phyloP scores from a whole-genome alignment of 2,329 filamentous ascomycete genomes.

The Beauveria medogensis region DNA sequence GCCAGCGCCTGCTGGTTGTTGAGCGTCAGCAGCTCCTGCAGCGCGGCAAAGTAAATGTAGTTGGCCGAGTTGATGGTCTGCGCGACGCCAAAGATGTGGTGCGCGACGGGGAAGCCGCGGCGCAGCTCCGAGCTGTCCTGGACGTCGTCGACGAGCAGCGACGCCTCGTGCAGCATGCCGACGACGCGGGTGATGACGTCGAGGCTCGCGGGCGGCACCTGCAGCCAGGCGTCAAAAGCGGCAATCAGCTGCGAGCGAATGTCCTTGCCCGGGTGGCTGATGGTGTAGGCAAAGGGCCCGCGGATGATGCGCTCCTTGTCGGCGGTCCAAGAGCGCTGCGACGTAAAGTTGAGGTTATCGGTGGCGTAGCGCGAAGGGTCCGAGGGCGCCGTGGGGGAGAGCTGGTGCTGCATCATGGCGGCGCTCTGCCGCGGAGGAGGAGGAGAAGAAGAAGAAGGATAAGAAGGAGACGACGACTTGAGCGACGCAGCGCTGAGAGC shows the following conservation, averaged over 20 bases:
- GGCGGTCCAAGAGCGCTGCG: conserved; percentile 52
- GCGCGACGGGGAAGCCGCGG: conserved; percentile 72
- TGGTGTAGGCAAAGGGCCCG: conserved; percentile 74
- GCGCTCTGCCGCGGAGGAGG: neutral
- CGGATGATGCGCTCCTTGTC: conserved; percentile 72
- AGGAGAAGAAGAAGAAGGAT: neutral
- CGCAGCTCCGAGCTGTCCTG: conserved; percentile 73
- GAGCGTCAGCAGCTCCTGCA: conserved; percentile 66
- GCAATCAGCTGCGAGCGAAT: conserved; percentile 72
- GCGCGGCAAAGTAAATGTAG: conserved; percentile 77
- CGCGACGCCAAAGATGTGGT: conserved; percentile 75
- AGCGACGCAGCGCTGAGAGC: neutral
- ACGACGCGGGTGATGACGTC: conserved; percentile 71
- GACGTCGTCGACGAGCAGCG: conserved; percentile 78
- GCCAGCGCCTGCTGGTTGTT: conserved; percentile 57
- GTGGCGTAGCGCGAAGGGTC: conserved; percentile 46
- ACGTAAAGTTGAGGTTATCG: conserved; percentile 46
- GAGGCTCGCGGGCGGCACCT: conserved; percentile 62
- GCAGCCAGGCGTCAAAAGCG: conserved; percentile 73
- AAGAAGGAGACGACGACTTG: neutral
- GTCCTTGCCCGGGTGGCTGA: conserved; percentile 74
- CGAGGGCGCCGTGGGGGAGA: conserved; percentile 28
- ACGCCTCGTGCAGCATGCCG: conserved; percentile 79
- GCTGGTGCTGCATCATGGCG: conserved; percentile 24
- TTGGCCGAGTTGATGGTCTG: conserved; percentile 90